These are phyloP conservation scores for Cucurbita moschata DNA, from an alignment of 306 rosid genomes.

Conservation along the genomic window DNA sequence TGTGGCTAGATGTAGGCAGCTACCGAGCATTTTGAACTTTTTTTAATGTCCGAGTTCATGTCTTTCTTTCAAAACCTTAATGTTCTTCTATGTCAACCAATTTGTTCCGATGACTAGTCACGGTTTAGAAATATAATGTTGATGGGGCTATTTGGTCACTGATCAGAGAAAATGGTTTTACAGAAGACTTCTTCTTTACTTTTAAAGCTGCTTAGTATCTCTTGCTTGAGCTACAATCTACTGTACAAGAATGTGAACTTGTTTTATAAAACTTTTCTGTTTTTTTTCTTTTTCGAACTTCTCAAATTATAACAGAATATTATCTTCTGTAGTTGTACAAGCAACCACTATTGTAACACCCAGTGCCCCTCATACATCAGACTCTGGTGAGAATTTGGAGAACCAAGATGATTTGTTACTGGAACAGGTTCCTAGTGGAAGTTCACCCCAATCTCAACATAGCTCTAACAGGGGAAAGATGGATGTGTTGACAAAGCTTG, in stretches of 20 bases:
- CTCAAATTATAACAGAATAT: background rate
- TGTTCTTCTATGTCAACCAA: background rate
- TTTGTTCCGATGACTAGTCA: background rate
- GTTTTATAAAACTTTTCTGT: background rate
- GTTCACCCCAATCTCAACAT: conserved; percentile 20
- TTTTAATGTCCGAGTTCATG: background rate
- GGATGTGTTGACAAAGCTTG: conserved; percentile 48
- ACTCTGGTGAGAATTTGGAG: conserved; percentile 31
- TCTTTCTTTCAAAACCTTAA: background rate
- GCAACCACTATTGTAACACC: conserved; percentile 23
- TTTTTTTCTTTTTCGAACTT: background rate
- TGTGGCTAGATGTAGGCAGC: background rate
- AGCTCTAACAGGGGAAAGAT: conserved; percentile 15
- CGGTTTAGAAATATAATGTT: background rate
- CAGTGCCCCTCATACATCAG: conserved; percentile 16
- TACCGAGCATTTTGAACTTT: background rate
- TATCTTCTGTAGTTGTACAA: conserved; percentile 19
- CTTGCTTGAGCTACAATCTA: background rate
- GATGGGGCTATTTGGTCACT: background rate
- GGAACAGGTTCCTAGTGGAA: conserved; percentile 24
- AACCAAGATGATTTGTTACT: conserved; percentile 20
- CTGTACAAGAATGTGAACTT: background rate
- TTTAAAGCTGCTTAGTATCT: background rate
- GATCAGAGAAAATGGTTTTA: background rate
- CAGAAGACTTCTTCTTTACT: background rate